Evolutionary conservation across 192 early-diverging fungal genomes (phyloP).

Genomic region (Coemansia sp.): DNA sequence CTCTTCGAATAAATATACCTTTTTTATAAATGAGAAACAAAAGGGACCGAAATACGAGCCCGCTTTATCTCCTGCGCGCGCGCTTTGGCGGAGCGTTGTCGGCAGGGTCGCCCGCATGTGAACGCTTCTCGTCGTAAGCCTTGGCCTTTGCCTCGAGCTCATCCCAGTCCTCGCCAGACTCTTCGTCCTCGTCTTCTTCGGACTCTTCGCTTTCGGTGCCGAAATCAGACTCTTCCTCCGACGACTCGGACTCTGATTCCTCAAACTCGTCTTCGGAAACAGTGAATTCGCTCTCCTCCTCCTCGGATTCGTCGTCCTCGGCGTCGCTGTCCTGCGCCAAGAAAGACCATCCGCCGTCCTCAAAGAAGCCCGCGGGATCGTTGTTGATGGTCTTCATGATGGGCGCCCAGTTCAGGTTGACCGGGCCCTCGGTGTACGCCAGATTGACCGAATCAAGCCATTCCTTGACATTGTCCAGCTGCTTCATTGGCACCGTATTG

Average conservation of each 20-base stretch:
- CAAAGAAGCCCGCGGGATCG: constrained; percentile 88
- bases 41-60: neutral
- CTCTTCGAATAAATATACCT: too few relatives aligned
- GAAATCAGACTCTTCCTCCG: constrained; percentile 55
- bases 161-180: constrained; percentile 78
- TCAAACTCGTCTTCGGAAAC: constrained; percentile 59
- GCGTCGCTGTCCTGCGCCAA: constrained; percentile 66
- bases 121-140: constrained; percentile 50
- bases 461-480: constrained; percentile 92
- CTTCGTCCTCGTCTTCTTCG: constrained; percentile 56
- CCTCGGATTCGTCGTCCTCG: constrained; percentile 57
- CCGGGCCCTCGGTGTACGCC: constrained; percentile 87
- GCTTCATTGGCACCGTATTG: constrained; percentile 89
- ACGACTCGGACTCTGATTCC: constrained; percentile 47
- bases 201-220: constrained; percentile 42
- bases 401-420: constrained; percentile 90
- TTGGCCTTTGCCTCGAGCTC: constrained; percentile 76
- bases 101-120: constrained; percentile 5
- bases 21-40: neutral
- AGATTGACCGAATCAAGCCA: constrained; percentile 95
- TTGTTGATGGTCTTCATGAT: constrained; percentile 99
- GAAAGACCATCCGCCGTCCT: constrained; percentile 91
- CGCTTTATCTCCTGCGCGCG: constrained; percentile 28
- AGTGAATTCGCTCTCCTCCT: constrained; percentile 64
- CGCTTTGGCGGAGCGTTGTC: constrained; percentile 35